A percentile compares a stretch with the other conserved stretches of the same genome.
Conservation (phyloP, 768 basidiomycete species). For the Amanita polypyramis region DNA sequence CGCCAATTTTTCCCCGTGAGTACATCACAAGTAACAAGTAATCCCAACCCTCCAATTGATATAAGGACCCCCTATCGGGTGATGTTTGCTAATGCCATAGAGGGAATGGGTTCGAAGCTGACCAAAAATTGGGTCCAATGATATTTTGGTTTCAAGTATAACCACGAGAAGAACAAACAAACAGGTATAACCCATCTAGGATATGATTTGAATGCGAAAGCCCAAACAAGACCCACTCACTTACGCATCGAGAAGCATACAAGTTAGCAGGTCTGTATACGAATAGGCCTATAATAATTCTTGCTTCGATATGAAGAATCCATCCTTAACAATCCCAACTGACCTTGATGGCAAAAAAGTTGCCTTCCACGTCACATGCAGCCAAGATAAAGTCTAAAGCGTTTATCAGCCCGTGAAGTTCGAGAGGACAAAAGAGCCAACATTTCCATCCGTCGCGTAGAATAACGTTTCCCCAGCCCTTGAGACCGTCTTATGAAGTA, state of each 20-base stretch:
- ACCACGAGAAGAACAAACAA: conserved; percentile 73
- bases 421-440: conserved; percentile 21
- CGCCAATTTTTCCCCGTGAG: conserved; percentile 68
- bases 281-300: conserved; percentile 51
- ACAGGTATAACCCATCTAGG: conserved; percentile 81
- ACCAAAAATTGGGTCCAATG: conserved; percentile 80
- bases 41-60: conserved; percentile 64
- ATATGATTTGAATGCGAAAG: neutral
- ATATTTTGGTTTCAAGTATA: conserved; percentile 73
- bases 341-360: conserved; percentile 77
- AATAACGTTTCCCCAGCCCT: conserved; percentile 73
- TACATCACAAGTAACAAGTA: conserved; percentile 73
- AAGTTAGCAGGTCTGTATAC: conserved; percentile 80
- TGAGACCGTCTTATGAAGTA: conserved; percentile 53
- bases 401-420: neutral
- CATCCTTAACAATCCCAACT: conserved; percentile 2
- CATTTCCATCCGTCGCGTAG: conserved; percentile 82
- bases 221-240: conserved; percentile 15
- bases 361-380: conserved; percentile 78
- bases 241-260: conserved; percentile 87
- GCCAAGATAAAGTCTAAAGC: conserved; percentile 64
- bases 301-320: neutral
- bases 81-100: neutral
- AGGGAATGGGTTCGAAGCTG: conserved; percentile 13
- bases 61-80: conserved; percentile 52